Conservation (phyloP, 164 flowering plant genomes). For the Vitis rupestris region DNA sequence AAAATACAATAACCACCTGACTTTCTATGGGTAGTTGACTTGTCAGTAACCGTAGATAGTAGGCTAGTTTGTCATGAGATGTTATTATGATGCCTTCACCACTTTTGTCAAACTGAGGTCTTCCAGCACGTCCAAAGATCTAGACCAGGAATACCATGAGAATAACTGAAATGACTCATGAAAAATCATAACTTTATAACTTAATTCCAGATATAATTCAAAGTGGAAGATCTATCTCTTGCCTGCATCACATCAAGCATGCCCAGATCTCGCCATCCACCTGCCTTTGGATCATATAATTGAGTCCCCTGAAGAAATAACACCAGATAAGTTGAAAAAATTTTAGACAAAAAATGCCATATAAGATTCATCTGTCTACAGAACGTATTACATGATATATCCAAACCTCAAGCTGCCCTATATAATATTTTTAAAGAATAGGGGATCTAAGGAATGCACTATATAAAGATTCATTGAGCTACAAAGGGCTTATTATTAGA, state of each 20-base stretch:
- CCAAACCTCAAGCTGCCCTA: too few relatives aligned
- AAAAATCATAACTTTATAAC: not conserved
- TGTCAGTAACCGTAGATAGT: slow-evolving; percentile 83
- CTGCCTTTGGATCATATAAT: slow-evolving; percentile 97
- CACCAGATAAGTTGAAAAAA: not conserved
- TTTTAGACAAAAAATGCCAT: not conserved
- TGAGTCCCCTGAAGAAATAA: slow-evolving; percentile 79
- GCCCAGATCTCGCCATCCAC: slow-evolving; percentile 98
- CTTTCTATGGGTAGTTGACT: slow-evolving; percentile 99
- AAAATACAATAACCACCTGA: slow-evolving; percentile 56
- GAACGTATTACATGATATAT: too few relatives aligned
- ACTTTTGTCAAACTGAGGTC: slow-evolving; percentile 99
- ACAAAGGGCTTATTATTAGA: too few relatives aligned
- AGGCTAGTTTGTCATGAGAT: slow-evolving; percentile 87
- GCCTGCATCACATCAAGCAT: slow-evolving; percentile 99
- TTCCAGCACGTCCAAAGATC: slow-evolving; percentile 99
- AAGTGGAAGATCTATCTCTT: not conserved
- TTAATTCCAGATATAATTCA: slow-evolving; percentile 1
- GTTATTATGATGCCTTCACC: slow-evolving; percentile 99
- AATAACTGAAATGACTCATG: not conserved
- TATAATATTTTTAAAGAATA: too few relatives aligned
- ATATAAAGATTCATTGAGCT: too few relatives aligned
- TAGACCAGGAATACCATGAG: slow-evolving; percentile 18
- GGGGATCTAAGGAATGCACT: too few relatives aligned
- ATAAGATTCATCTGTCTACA: too few relatives aligned